phyloP scores from a whole-genome alignment of 768 basidiomycete species.

The Russula dissimulans region DNA sequence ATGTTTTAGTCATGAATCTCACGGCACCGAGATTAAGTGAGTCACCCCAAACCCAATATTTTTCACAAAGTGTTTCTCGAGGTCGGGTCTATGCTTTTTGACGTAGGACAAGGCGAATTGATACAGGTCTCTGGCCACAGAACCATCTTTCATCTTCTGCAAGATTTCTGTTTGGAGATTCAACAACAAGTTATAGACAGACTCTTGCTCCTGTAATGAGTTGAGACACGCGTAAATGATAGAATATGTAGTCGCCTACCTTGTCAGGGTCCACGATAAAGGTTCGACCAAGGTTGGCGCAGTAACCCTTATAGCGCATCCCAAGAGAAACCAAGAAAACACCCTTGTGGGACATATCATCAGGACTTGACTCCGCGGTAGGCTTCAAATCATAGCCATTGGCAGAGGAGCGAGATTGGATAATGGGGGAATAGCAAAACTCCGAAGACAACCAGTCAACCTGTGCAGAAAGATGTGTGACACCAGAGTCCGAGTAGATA shows the following conservation, averaged over 20 bases:
- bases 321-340: conserved; percentile 84
- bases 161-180: conserved; percentile 71
- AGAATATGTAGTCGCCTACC: conserved; percentile 32
- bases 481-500: neutral
- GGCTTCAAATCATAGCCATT: conserved; percentile 83
- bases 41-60: conserved; percentile 83
- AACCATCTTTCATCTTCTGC: conserved; percentile 70
- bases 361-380: conserved; percentile 76
- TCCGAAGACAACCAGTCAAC: conserved; percentile 87
- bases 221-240: neutral
- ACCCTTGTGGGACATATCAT: conserved; percentile 78
- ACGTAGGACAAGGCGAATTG: conserved; percentile 61
- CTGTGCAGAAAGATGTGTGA: conserved; percentile 31
- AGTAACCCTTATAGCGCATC: conserved; percentile 87
- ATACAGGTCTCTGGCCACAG: conserved; percentile 71
- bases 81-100: conserved; percentile 67
- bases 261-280: conserved; percentile 93
- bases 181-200: conserved; percentile 70
- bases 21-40: neutral
- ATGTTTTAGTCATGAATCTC: neutral
- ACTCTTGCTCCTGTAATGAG: conserved; percentile 73
- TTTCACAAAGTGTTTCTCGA: conserved; percentile 82
- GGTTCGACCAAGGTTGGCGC: conserved; percentile 85
- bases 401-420: conserved; percentile 82
- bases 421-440: conserved; percentile 91